A percentile compares a stretch with the other conserved stretches of the same genome.
Conservation (phyloP, 441 rosid species). For the Adansonia rubrostipa region DNA sequence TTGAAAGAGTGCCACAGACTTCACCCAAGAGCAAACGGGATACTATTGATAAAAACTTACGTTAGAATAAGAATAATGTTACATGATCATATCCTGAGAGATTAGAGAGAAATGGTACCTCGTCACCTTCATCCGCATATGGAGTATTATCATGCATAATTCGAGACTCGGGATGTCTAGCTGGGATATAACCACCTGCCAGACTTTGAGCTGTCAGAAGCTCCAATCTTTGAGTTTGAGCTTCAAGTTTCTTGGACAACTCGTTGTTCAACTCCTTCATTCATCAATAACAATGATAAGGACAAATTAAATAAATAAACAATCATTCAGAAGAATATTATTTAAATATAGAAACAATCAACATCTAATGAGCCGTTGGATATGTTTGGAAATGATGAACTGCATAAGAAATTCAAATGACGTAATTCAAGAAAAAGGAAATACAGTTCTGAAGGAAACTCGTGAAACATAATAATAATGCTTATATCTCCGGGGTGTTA, state of each 20-base stretch:
- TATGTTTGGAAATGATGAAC: background rate
- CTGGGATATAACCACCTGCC: conserved; percentile 54
- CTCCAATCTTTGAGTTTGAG: conserved; percentile 94
- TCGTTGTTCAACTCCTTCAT: conserved; percentile 85
- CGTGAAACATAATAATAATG: background rate
- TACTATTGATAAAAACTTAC: background rate
- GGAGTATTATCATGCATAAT: conserved; percentile 55
- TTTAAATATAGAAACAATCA: background rate
- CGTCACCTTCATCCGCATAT: conserved; percentile 98
- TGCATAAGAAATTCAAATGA: background rate
- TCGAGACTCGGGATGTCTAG: conserved; percentile 59
- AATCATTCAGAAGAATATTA: background rate
- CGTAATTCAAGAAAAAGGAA: background rate
- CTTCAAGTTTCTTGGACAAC: conserved; percentile 82
- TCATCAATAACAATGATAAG: conserved; percentile 26
- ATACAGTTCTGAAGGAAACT: conserved; percentile 1
- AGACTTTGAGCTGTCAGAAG: conserved; percentile 86
- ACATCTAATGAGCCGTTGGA: background rate
- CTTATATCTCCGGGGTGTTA: background rate
- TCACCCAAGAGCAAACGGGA: background rate
- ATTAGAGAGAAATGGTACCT: conserved; percentile 55
- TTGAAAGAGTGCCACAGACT: background rate
- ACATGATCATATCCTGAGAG: conserved; percentile 17
- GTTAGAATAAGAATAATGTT: background rate
- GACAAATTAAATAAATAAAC: background rate